Base-by-base conservation (phyloP, 192 early-diverging fungal genomes). In the Martensiomyces pterosporus region DNA sequence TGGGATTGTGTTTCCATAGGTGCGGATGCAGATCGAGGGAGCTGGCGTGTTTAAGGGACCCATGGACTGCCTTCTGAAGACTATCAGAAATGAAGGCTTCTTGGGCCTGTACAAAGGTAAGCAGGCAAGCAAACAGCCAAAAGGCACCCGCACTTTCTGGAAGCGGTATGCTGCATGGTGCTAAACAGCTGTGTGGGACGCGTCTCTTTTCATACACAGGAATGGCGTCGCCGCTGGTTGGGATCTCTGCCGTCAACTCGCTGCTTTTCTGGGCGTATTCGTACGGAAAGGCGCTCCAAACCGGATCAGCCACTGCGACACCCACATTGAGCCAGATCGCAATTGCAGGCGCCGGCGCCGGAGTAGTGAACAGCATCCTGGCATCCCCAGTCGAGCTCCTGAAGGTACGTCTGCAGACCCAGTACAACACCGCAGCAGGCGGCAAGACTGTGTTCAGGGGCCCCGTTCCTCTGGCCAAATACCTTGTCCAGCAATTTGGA, bases 351-450 rank as follows among this genome's bases (percentile, higher is more conserved):
- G 81, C 89, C 21, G 91, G 89, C 24, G 91, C 91, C 19, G 95
- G 93, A 32, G 67, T 82, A 22, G 81, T 89, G 23, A 93, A 94
- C 51, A 83, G 81, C 41, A 73, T 90, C 15, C 68, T 96, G 16
- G 87, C 92, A 9, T 92, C 89, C 2, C 93, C 95, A 1, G 90
- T 98, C 2, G 95, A 98, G 55, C 64, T 98, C n/a, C 62, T 96
- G 33, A 98, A 98, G 58, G 87, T 90, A 45, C 81, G 86, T 24
- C 80, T 96, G 66, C 95, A 98, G 62, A 88, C 88, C 7, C 93
- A 94, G 57, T 94, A 88, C 75, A 54, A 35, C 7, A 39, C 41
- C 9, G 35, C 64, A 10, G 34, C 45, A 5, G 59, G 41, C 7
- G 32, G 44, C 12, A 21, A 32, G 5, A 46, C 61, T 16, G 39